Base-by-base conservation (phyloP, 208 protist genomes). In the Acanthamoeba royreba region DNA sequence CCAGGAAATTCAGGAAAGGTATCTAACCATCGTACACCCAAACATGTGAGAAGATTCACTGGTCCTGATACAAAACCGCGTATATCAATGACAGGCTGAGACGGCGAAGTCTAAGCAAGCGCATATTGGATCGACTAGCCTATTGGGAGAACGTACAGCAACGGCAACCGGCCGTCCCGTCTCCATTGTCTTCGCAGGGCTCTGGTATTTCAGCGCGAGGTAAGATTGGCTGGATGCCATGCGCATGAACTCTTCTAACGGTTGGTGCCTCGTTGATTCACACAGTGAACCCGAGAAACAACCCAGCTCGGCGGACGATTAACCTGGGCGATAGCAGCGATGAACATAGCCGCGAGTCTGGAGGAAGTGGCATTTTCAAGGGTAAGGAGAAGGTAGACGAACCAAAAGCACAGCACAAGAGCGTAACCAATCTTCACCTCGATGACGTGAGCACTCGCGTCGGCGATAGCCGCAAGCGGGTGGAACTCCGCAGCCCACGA, bases 111-210 rank as follows among this genome's bases (percentile, higher is more conserved):
- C 33, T 88, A 13, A 88, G 79, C 79, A 88, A 88, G 49, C 79
- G 79, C 79, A 88, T 88, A 42, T 47, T 88, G 19, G 79, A 88
- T 35, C 43, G 79, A 0, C 46, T 88, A 33, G 47, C 79, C 79
- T 88, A 88, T 28, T 88, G 43, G 43, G 79, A 88, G 49, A 88
- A 88, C 47, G 38, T 88, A 47, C 79, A 88, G 33, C 79, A 88
- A 38, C 47, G 49, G 17, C 47, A 53, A n/a, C n/a, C n/a, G n/a
- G n/a, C n/a, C n/a, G n/a, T n/a, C n/a, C n/a, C 35, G 38, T 47
- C 0, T 43, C 8, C 13, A 3, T 81, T 5, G 1, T 17, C 1
- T 3, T 31, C 69, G 38, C 3, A n/a, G n/a, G n/a, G n/a, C n/a
- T n/a, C n/a, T n/a, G n/a, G n/a, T n/a, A n/a, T n/a, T n/a, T n/a